Evolutionary conservation across 257 asterid species (phyloP), one percentile per base, ranked within the genome.

Genomic region (Nicotiana sylvestris): DNA sequence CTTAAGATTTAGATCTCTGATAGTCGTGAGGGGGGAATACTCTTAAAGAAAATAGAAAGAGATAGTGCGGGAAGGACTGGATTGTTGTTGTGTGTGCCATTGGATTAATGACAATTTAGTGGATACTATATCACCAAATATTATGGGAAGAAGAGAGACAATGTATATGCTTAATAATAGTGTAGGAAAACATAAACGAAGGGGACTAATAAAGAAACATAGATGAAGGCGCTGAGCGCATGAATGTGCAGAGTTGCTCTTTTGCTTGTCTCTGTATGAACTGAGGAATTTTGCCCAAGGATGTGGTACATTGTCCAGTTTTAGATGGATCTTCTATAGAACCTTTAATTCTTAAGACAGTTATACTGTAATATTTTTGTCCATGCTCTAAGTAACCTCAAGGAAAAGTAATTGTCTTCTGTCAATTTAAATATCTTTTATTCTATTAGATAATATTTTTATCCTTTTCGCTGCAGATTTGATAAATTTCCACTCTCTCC

Each of bases 401-500:
- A 74, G 62, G 62, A 27, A 74, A 49, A 15, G 29, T 27, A 1
- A 76, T 27, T 51, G 8, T 76, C 64, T 51, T 76, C 16, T 3
- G 9, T 25, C 62, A 16, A 29, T 51, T 7, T 27, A 27, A 12
- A 72, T 46, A 3, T 49, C 80, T 6, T 4, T 46, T 74, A 72
- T 72, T 74, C 5, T 74, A 27, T 74, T 15, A 74, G 64, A 51
- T 74, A 74, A 74, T 74, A 51, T 27, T 49, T 13, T 62, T 29
- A 15, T 8, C 81, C 82, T 32, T 67, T 76, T 78, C 39, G 27
- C 76, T 27, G 77, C 92, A 95, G 99, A 87, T 96, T 96, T 80
- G 98, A 96, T 88, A 90, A 91, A 82, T 96, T 93, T 86, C 64
- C 97, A 53, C 82, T 96, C 83, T 96, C 98, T 78, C 88, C 94